Conservation (phyloP, 164 flowering plant species). For the Echeveria elegans region DNA sequence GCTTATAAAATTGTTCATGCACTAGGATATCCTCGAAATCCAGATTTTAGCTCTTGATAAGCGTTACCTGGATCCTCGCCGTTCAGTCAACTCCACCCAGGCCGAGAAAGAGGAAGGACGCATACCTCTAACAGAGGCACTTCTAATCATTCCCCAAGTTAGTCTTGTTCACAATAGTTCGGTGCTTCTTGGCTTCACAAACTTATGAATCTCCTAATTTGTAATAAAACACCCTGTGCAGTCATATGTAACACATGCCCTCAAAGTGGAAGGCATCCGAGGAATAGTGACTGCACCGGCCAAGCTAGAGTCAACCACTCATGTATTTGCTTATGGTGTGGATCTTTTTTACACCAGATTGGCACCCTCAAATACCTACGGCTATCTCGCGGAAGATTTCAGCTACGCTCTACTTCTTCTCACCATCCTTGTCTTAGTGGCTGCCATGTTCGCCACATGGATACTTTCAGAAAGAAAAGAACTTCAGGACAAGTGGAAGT, state of each 20-base stretch:
- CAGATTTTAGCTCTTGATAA: conserved; percentile 95
- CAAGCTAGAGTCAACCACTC: conserved; percentile 84
- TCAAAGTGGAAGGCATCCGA: conserved; percentile 80
- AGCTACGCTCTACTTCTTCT: conserved; percentile 85
- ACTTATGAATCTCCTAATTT: not conserved
- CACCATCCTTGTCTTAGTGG: conserved; percentile 71
- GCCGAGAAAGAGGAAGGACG: conserved; percentile 89
- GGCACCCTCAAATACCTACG: conserved; percentile 89
- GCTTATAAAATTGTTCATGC: not conserved
- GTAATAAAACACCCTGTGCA: conserved; percentile 24
- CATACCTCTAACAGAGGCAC: conserved; percentile 80
- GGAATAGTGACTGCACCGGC: conserved; percentile 61
- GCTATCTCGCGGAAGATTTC: conserved; percentile 90
- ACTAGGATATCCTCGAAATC: not conserved
- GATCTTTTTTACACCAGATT: conserved; percentile 82
- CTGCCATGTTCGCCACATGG: too few species aligned
- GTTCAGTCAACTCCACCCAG: conserved; percentile 67
- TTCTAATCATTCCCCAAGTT: conserved; percentile 95
- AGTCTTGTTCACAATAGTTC: conserved; percentile 7
- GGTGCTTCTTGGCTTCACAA: too few species aligned
- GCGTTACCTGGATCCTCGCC: conserved; percentile 84
- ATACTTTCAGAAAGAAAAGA: conserved; percentile 95
- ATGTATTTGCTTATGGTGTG: conserved; percentile 73
- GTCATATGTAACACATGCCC: conserved; percentile 85
- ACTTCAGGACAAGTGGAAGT: conserved; percentile 87